These are phyloP conservation scores for Aspergillus carbonarius DNA, from an alignment of 2,329 filamentous ascomycete species.

Conservation along the genomic window DNA sequence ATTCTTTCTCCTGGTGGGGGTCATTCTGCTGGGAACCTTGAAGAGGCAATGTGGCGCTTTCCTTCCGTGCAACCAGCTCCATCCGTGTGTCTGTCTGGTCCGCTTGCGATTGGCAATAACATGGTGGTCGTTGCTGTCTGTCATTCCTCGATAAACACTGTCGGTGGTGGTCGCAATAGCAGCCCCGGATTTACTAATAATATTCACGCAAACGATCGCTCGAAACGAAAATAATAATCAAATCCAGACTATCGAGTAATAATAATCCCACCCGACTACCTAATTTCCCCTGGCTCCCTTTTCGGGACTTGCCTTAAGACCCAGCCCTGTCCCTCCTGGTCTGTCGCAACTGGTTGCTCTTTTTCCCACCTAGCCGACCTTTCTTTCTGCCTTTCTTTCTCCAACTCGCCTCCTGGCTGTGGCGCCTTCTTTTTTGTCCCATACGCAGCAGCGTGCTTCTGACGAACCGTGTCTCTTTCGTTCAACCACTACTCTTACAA, in stretches of 20 bases:
- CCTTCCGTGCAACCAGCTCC: conserved; percentile 8
- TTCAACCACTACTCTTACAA: not conserved
- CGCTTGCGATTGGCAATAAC: conserved; percentile 15
- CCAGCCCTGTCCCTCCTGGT: conserved; percentile 6
- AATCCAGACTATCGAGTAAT: not conserved
- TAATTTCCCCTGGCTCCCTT: not conserved
- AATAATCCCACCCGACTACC: not conserved
- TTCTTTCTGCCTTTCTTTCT: conserved; percentile 8
- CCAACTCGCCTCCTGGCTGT: conserved; percentile 2
- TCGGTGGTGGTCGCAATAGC: conserved; percentile 11
- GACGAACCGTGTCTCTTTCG: not conserved
- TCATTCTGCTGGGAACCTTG: not conserved
- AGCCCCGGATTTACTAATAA: conserved; percentile 5
- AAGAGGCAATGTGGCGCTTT: conserved; percentile 14
- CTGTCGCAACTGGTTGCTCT: conserved; percentile 11
- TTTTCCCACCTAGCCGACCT: conserved; percentile 1
- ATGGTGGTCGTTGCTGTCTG: conserved; percentile 12
- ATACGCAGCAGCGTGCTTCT: not conserved
- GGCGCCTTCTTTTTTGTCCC: conserved; percentile 1
- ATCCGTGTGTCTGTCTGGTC: conserved; percentile 5
- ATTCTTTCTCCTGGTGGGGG: not conserved
- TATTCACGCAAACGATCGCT: not conserved
- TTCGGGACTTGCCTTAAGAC: conserved; percentile 9
- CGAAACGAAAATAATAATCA: conserved; percentile 2
- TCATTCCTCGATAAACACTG: conserved; percentile 13